Evolutionary conservation across 2,329 filamentous ascomycete genomes (phyloP), one percentile per base, ranked within the genome.

Genomic region (Sporothrix curviconia): DNA sequence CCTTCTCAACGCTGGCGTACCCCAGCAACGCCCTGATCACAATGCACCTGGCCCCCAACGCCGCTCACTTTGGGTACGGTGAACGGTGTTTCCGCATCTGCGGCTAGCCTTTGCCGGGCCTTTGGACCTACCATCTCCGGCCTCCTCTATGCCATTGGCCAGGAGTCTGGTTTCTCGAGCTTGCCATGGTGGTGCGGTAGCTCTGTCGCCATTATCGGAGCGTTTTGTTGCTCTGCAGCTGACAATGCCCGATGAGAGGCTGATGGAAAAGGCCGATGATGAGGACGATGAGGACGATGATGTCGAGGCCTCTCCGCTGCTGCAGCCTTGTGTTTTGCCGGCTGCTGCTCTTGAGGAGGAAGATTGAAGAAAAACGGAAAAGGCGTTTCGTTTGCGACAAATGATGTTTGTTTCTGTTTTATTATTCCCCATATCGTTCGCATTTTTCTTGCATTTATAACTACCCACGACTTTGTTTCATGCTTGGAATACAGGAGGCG

Each of bases 101-200:
- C 90, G 2, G 94, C 94, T 4, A 96, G 91, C 68, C 75, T 96
- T 46, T 92, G 87, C 69, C 83, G 94, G 56, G 91, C 91, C 0
- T 86, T 96, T 61, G 92, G 92, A 0, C 94, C 94, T 2, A 92
- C 90, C 0, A 75, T 96, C 3, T 95, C 92, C 3, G 94, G 94
- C 1, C 76, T 91, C 28, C 79, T 97, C 24, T 95, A 96, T 71
- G 83, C 90, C 4, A 76, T 86, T 54, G 94, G 94, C 52, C 80
- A 95, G 36, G 80, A 84, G 63, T 80, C 85, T 7, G 91, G 92
- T 36, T 92, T 90, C 69, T 92, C 91, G 4, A 91, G 91, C 19
- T 78, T 96, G 34, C 87, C 91, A 0, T 99, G 94, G 92, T 99
- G 94, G 94, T 85, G 85, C 61, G 92, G 87, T 63, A 90, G 87